phyloP scores from a whole-genome alignment of 2,329 filamentous ascomycete species.

The Cordyceps cateniannulata region DNA sequence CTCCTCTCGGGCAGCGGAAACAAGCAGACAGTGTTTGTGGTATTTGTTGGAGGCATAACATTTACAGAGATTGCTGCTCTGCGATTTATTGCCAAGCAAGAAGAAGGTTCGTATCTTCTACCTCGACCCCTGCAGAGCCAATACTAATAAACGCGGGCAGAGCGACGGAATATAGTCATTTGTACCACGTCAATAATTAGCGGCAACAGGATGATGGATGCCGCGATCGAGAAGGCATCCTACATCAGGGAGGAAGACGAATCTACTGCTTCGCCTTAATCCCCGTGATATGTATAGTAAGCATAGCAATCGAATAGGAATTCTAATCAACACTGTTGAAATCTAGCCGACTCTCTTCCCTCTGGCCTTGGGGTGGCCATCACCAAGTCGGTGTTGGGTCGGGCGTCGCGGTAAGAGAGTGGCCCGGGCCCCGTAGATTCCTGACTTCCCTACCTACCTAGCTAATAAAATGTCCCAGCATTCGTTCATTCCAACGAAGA shows the following conservation, averaged over 20 bases:
- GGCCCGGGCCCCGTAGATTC: background rate
- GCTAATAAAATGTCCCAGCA: background rate
- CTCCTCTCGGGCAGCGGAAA: constrained; percentile 72
- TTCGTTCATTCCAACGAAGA: background rate
- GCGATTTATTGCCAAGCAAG: constrained; percentile 79
- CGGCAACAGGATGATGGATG: constrained; percentile 83
- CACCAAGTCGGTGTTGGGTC: background rate
- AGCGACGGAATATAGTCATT: constrained; percentile 76
- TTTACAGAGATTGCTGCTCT: constrained; percentile 94
- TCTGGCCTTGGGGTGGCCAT: background rate
- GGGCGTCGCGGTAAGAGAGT: too few species aligned
- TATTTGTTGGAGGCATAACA: constrained; percentile 94
- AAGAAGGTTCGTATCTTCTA: constrained; percentile 51
- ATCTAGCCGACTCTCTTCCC: background rate
- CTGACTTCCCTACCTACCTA: background rate
- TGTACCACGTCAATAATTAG: constrained; percentile 88
- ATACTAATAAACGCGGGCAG: constrained; percentile 30
- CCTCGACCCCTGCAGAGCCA: background rate
- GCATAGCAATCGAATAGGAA: background rate
- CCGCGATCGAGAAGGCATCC: constrained; percentile 66
- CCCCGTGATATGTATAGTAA: constrained; percentile 4
- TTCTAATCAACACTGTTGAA: background rate
- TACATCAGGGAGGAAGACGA: constrained; percentile 41
- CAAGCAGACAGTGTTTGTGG: constrained; percentile 87
- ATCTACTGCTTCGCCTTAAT: constrained; percentile 7